A percentile compares a stretch with the other conserved stretches of the same genome.
These are phyloP conservation scores for Glutinoglossum americanum DNA, from an alignment of 495 filamentous ascomycete genomes.

Conservation along the genomic window DNA sequence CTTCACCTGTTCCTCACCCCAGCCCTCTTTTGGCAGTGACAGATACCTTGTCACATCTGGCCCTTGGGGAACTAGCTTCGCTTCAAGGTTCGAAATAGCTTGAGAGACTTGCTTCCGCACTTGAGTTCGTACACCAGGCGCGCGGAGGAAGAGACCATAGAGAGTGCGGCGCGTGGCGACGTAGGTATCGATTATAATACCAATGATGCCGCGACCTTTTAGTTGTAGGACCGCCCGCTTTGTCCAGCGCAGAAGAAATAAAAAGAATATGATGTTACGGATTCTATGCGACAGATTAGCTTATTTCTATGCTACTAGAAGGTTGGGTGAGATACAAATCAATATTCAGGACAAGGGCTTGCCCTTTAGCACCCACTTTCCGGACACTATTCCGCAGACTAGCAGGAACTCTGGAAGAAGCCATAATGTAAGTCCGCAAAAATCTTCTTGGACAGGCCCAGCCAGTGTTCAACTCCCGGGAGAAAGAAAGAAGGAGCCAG, in stretches of 20 bases:
- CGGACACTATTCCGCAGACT: conserved; percentile 28
- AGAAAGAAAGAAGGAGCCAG: neutral
- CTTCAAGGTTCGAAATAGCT: conserved; percentile 50
- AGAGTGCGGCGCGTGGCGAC: conserved; percentile 40
- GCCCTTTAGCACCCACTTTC: conserved; percentile 29
- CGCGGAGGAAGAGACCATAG: conserved; percentile 69
- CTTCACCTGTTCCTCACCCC: conserved; percentile 55
- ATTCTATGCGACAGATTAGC: conserved; percentile 29
- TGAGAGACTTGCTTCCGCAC: conserved; percentile 66
- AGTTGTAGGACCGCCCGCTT: conserved; percentile 64
- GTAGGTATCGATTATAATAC: conserved; percentile 54
- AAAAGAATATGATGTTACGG: conserved; percentile 72
- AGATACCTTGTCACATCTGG: conserved; percentile 53
- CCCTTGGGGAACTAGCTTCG: conserved; percentile 55
- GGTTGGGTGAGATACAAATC: conserved; percentile 44
- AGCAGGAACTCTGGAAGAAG: neutral
- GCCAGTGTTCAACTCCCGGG: neutral
- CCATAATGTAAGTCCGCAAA: neutral
- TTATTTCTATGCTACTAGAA: conserved; percentile 5
- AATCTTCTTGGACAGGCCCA: neutral
- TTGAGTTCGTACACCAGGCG: conserved; percentile 62
- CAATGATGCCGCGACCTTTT: conserved; percentile 70
- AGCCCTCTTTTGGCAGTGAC: conserved; percentile 65
- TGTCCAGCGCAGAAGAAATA: conserved; percentile 73
- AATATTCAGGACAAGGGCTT: conserved; percentile 45